Evolutionary conservation across 441 rosid species (phyloP).

Genomic region (Lepidium campestre): DNA sequence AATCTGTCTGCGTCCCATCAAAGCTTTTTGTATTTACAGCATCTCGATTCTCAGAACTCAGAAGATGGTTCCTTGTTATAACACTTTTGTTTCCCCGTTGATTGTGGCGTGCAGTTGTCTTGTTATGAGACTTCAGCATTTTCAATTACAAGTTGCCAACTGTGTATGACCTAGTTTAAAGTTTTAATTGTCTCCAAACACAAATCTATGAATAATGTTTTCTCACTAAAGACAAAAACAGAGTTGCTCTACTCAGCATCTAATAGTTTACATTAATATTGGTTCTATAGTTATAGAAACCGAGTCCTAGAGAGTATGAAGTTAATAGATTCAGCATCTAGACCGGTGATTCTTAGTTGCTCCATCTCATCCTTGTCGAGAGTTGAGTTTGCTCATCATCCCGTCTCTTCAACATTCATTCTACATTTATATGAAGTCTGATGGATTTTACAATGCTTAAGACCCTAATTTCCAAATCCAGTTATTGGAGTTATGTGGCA

Average conservation of each 20-base stretch:
- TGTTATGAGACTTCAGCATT: background rate
- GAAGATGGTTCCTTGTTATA: background rate
- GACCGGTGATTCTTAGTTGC: background rate
- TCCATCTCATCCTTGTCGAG: background rate
- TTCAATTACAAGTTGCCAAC: background rate
- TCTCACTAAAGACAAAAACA: background rate
- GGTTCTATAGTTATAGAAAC: too few relatives aligned
- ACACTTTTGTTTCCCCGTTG: background rate
- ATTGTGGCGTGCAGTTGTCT: background rate
- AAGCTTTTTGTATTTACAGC: background rate
- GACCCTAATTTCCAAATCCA: constrained; percentile 19
- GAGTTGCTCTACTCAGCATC: background rate
- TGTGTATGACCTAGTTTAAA: background rate
- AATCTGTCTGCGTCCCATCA: background rate
- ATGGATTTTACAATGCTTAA: constrained; percentile 30
- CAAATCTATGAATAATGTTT: background rate
- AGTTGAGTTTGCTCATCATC: background rate
- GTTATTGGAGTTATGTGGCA: constrained; percentile 11
- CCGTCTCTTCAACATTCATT: constrained; percentile 27
- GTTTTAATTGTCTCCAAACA: background rate
- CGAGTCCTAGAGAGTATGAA: too few relatives aligned
- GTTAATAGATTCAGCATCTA: too few relatives aligned
- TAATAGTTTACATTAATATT: background rate
- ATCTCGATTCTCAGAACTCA: background rate
- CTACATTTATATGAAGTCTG: constrained; percentile 24